These are phyloP conservation scores for Globisporangium nagaii DNA, from an alignment of 352 stramenopile genomes.

Conservation along the genomic window DNA sequence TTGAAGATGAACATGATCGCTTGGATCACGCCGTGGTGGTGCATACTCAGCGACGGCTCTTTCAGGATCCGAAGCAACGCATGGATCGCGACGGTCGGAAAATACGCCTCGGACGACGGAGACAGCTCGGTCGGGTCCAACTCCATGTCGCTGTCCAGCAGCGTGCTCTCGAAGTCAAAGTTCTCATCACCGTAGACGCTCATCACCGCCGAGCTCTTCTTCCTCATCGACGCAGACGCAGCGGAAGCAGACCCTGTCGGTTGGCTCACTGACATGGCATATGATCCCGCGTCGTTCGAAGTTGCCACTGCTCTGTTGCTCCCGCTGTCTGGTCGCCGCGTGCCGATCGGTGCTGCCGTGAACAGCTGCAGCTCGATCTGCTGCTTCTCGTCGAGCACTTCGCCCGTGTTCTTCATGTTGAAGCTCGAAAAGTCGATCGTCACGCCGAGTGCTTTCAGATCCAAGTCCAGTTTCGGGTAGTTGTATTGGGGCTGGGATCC, in stretches of 20 bases:
- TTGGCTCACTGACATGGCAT: slow-evolving; percentile 16
- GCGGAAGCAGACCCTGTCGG: slow-evolving; percentile 11
- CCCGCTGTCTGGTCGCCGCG: slow-evolving; percentile 35
- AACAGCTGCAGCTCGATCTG: slow-evolving; percentile 86
- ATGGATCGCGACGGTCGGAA: slow-evolving; percentile 96
- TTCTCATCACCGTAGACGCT: slow-evolving; percentile 24
- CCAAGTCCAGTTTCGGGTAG: slow-evolving; percentile 44
- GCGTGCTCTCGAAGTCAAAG: slow-evolving; percentile 68
- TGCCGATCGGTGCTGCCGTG: slow-evolving; percentile 82
- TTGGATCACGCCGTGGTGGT: slow-evolving; percentile 97
- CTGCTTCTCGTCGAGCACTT: slow-evolving; percentile 80
- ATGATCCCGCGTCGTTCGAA: slow-evolving; percentile 3
- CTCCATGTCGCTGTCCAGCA: slow-evolving; percentile 56
- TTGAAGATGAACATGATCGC: slow-evolving; percentile 99
- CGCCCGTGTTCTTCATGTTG: slow-evolving; percentile 40
- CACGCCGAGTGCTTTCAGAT: slow-evolving; percentile 57
- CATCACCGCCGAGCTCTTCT: slow-evolving; percentile 12
- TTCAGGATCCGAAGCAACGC: slow-evolving; percentile 95
- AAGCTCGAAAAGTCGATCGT: slow-evolving; percentile 51
- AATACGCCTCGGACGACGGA: slow-evolving; percentile 90
- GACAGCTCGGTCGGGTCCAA: slow-evolving; percentile 67
- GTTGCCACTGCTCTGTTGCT: slow-evolving; percentile 6
- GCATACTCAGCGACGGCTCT: slow-evolving; percentile 91
- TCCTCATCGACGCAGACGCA: slow-evolving; percentile 16
- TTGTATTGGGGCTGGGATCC: slow-evolving; percentile 22